Evolutionary conservation across 2,329 filamentous ascomycete species (phyloP).

Genomic region (Fusarium begoniae): DNA sequence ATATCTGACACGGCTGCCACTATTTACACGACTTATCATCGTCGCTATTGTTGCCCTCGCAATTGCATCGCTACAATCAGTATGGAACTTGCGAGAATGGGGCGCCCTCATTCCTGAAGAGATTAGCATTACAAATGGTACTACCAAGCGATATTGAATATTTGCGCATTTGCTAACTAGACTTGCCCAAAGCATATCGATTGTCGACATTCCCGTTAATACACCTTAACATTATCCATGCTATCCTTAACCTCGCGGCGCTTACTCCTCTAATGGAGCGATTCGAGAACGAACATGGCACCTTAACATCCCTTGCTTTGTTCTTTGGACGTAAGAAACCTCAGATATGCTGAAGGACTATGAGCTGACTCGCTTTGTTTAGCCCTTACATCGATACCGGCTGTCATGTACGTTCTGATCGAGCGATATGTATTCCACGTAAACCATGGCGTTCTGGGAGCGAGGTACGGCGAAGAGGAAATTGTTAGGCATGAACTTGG

Average conservation of each 20-base stretch:
- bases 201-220: constrained; percentile 92
- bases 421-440: constrained; percentile 76
- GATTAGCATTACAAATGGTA: constrained; percentile 76
- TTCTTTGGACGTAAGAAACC: constrained; percentile 87
- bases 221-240: constrained; percentile 83
- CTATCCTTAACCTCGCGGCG: constrained; percentile 80
- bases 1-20: constrained; percentile 84
- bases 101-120: constrained; percentile 81
- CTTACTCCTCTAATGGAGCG: constrained; percentile 89
- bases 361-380: constrained; percentile 22
- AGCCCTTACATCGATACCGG: constrained; percentile 85
- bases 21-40: constrained; percentile 81
- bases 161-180: constrained; percentile 4
- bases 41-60: constrained; percentile 70
- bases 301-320: constrained; percentile 83
- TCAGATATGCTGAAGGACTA: not conserved
- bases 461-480: constrained; percentile 68
- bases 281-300: constrained; percentile 93
- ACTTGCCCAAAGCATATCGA: constrained; percentile 74
- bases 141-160: not conserved
- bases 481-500: not conserved
- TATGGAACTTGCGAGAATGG: constrained; percentile 80
- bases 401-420: constrained; percentile 79
- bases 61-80: constrained; percentile 72
- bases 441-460: constrained; percentile 81